phyloP scores from a whole-genome alignment of 2,329 filamentous ascomycete genomes.

The Teratosphaeria nubilosa region DNA sequence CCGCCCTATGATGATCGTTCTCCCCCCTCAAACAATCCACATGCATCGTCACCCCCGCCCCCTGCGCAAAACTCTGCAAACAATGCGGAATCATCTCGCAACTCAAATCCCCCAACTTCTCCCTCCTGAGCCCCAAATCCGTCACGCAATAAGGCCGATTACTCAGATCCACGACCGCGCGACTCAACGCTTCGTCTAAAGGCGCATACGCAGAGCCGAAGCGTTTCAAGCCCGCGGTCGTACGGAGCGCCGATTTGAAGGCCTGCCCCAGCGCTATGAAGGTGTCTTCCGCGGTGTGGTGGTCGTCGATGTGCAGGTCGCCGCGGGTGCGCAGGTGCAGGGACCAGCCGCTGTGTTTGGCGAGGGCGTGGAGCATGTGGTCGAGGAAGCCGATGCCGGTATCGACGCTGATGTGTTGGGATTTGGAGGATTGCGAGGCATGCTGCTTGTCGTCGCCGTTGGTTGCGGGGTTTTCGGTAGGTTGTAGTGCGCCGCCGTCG shows the following conservation, averaged over 20 bases:
- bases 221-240: constrained; percentile 69
- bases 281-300: constrained; percentile 94
- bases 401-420: constrained; percentile 76
- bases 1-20: constrained; percentile 93
- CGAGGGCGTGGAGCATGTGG: constrained; percentile 95
- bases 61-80: constrained; percentile 86
- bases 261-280: constrained; percentile 81
- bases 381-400: constrained; percentile 96
- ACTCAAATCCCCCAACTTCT: constrained; percentile 88
- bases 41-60: constrained; percentile 83
- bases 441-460: constrained; percentile 49
- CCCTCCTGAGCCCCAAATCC: constrained; percentile 73
- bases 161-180: constrained; percentile 88
- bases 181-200: constrained; percentile 87
- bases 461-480: constrained; percentile 42
- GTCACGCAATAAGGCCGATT: constrained; percentile 82
- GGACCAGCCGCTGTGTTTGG: constrained; percentile 94
- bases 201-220: constrained; percentile 90
- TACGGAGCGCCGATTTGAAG: constrained; percentile 70
- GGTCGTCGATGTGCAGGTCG: constrained; percentile 93
- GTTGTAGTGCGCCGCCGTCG: constrained; percentile 62
- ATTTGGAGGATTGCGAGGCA: constrained; percentile 72
- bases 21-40: constrained; percentile 82
- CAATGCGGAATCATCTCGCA: constrained; percentile 97
- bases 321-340: constrained; percentile 72